phyloP scores from a whole-genome alignment of 2,329 filamentous ascomycete genomes.

The Talaromyces atroroseus region DNA sequence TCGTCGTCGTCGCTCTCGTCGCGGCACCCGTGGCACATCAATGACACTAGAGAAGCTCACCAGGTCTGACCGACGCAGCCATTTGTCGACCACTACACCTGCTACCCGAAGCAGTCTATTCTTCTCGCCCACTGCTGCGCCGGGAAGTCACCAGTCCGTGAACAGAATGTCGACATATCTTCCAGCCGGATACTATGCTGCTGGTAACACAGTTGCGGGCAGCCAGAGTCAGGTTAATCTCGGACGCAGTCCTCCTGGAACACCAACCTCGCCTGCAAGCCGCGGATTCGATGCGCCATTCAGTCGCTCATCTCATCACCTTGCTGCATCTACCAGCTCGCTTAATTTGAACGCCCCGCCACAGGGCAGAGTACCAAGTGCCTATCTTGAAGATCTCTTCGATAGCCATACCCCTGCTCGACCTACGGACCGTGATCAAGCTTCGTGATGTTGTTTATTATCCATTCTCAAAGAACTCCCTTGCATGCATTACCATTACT shows the following conservation, averaged over 20 bases:
- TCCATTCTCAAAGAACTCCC: not conserved
- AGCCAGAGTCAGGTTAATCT: conserved; percentile 33
- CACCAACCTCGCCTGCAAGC: conserved; percentile 51
- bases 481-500: not conserved
- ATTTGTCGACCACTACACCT: conserved; percentile 33
- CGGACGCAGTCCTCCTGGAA: conserved; percentile 58
- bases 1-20: conserved; percentile 17
- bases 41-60: conserved; percentile 52
- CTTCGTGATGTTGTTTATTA: not conserved
- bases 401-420: conserved; percentile 55
- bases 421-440: conserved; percentile 2
- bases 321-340: conserved; percentile 49
- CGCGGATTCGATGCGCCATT: conserved; percentile 31
- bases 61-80: conserved; percentile 30
- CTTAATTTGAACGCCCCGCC: conserved; percentile 59
- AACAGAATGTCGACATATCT: conserved; percentile 72
- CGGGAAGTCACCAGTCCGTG: conserved; percentile 49
- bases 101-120: conserved; percentile 71
- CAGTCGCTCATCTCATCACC: conserved; percentile 26
- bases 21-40: conserved; percentile 29
- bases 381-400: conserved; percentile 84
- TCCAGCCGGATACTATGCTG: conserved; percentile 85
- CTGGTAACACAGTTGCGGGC: conserved; percentile 52
- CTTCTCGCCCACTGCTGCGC: conserved; percentile 85
- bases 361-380: conserved; percentile 73